Conservation (phyloP, 306 rosid species). For the Canavalia ensiformis region DNA sequence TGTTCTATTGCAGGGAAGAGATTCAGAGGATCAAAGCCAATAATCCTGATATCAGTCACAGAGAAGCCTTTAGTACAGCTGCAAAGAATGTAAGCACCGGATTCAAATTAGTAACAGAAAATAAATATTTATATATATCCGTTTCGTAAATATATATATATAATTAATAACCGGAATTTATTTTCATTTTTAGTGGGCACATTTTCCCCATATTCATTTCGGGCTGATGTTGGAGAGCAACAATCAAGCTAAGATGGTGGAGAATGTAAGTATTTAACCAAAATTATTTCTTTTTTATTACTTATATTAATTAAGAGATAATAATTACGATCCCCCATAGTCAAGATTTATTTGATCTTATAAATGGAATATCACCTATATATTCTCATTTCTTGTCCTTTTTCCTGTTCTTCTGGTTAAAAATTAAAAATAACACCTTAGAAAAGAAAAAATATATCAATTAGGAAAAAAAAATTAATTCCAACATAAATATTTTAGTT, state of each 20-base stretch:
- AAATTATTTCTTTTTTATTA: not conserved
- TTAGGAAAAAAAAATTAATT: not conserved
- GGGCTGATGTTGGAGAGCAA: constrained; percentile 92
- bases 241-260: constrained; percentile 85
- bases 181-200: constrained; percentile 82
- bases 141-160: not conserved
- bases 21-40: constrained; percentile 98
- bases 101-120: not conserved
- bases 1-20: constrained; percentile 76
- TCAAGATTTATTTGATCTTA: not conserved
- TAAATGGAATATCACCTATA: not conserved
- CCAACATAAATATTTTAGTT: too few relatives aligned
- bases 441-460: not conserved
- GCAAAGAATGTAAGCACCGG: constrained; percentile 79
- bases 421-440: not conserved
- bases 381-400: not conserved
- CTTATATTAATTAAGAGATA: not conserved
- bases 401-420: not conserved
- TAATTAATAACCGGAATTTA: constrained; percentile 1
- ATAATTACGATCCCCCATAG: constrained; percentile 5
- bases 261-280: constrained; percentile 64
- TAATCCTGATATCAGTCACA: constrained; percentile 94
- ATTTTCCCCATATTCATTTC: constrained; percentile 96
- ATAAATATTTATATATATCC: not conserved
- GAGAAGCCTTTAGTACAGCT: constrained; percentile 98